Evolutionary conservation across 441 rosid species (phyloP).

Genomic region (Gossypium schwendimanii): DNA sequence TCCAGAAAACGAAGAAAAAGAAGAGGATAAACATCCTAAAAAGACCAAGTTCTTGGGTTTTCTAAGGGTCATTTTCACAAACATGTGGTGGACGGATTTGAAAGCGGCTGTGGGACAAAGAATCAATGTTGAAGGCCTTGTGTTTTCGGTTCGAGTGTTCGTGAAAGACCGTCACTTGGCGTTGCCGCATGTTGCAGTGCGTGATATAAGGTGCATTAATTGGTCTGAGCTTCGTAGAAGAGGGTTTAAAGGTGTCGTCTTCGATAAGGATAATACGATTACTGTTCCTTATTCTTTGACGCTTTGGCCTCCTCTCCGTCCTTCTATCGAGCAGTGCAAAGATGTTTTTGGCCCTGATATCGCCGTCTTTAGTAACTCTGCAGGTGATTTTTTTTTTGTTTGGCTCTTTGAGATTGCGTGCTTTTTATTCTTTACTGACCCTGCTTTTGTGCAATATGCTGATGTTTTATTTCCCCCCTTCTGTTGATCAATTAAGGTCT

Average conservation of each 20-base stretch:
- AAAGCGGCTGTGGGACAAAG: slow-evolving; percentile 91
- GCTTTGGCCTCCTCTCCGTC: slow-evolving; percentile 53
- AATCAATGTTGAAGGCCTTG: slow-evolving; percentile 73
- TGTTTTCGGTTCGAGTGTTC: slow-evolving; percentile 51
- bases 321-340: slow-evolving; percentile 71
- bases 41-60: slow-evolving; percentile 9
- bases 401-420: neutral
- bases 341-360: slow-evolving; percentile 72
- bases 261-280: slow-evolving; percentile 90
- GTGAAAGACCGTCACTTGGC: slow-evolving; percentile 58
- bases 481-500: slow-evolving; percentile 50
- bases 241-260: slow-evolving; percentile 88
- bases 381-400: slow-evolving; percentile 41
- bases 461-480: slow-evolving; percentile 6
- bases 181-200: slow-evolving; percentile 68
- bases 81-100: slow-evolving; percentile 91
- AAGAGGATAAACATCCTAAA: slow-evolving; percentile 10
- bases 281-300: slow-evolving; percentile 81
- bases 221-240: slow-evolving; percentile 71
- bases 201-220: slow-evolving; percentile 64
- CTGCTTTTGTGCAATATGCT: neutral
- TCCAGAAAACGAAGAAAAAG: slow-evolving; percentile 20
- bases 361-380: slow-evolving; percentile 86
- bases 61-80: slow-evolving; percentile 37
- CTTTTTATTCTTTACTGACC: neutral